phyloP scores from a whole-genome alignment of 2,329 filamentous ascomycete species.

The Xylaria sp. region DNA sequence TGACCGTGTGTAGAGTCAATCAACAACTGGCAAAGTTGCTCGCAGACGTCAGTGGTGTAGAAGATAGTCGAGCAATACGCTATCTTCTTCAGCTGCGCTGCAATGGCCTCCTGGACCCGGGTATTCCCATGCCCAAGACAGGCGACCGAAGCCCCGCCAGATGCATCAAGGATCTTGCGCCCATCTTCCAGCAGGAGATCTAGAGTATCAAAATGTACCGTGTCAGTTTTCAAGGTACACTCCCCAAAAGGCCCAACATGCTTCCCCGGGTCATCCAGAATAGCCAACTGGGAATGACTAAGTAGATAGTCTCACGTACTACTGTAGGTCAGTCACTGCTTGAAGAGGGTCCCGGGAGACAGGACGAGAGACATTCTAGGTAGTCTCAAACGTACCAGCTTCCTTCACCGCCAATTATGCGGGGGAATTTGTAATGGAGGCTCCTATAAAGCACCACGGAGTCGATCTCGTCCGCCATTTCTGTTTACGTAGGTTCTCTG shows the following conservation, averaged over 20 bases:
- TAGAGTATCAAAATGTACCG: no score
- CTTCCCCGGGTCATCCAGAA: no score
- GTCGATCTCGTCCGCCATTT: constrained; percentile 8
- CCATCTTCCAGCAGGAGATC: constrained; percentile 46
- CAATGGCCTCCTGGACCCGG: constrained; percentile 45
- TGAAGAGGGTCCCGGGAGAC: no score
- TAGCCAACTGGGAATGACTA: no score
- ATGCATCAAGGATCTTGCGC: constrained; percentile 47
- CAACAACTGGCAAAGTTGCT: constrained; percentile 32
- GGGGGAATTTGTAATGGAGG: constrained; percentile 39
- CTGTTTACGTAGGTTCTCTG: neutral
- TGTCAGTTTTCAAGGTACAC: no score
- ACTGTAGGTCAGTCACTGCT: no score
- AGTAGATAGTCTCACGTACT: no score
- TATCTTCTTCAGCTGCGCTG: constrained; percentile 43
- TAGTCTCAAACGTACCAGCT: no score
- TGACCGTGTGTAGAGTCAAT: constrained; percentile 36
- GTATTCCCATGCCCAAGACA: constrained; percentile 49
- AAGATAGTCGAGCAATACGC: constrained; percentile 47
- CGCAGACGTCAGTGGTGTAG: constrained; percentile 29
- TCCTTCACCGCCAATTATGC: constrained; percentile 40
- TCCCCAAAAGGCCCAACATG: no score
- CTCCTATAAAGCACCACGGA: constrained; percentile 46
- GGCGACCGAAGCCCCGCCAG: constrained; percentile 49
- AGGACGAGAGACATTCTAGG: no score